Evolutionary conservation across 345 rosid genomes (phyloP), one percentile per base, ranked within the genome.

Genomic region (Bruguiera sexangula): DNA sequence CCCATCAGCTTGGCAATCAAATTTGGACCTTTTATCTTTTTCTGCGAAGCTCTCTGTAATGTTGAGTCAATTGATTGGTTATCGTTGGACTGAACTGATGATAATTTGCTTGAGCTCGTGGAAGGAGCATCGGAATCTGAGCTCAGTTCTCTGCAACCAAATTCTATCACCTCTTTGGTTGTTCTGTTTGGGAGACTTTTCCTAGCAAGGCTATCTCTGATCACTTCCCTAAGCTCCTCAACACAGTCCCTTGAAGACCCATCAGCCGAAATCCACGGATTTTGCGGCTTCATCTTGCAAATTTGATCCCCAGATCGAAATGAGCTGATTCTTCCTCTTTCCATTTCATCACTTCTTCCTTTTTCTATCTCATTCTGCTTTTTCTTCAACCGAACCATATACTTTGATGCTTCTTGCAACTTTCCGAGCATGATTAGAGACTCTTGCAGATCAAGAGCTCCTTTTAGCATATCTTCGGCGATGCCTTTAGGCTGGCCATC

Each of bases 1-100:
- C 99, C 99, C 99, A 95, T 92, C 53, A 95, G 88, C 88, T 83
- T 90, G 73, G 97, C 97, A 34, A 95, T 84, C 85, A 95, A 78
- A 73, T 79, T 86, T 6, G 85, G 83, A 31, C 83, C 73, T 76
- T 68, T 83, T n/a, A 60, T 76, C 73, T 71, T 78, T 67, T 72
- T 81, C 55, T 72, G 60, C 21, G 67, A 66, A 65, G 70, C 53
- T 76, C 76, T 74, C 59, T 79, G 78, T 1, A 84, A 79, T 18
- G 46, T 59, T 54, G 86, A 84, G 26, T 74, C 81, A 18, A 68
- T 65, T 29, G 85, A 83, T 72, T 81, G 79, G 69, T 68, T 66
- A 71, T 65, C 67, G 46, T 72, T 67, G 8, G 68, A 57, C n/a
- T 60, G 62, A 70, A 79, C 53, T 6, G 73, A 43, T 10, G 92